These are phyloP conservation scores for Rhodofomes roseus DNA, from an alignment of 1,284 basidiomycete species.

Conservation along the genomic window DNA sequence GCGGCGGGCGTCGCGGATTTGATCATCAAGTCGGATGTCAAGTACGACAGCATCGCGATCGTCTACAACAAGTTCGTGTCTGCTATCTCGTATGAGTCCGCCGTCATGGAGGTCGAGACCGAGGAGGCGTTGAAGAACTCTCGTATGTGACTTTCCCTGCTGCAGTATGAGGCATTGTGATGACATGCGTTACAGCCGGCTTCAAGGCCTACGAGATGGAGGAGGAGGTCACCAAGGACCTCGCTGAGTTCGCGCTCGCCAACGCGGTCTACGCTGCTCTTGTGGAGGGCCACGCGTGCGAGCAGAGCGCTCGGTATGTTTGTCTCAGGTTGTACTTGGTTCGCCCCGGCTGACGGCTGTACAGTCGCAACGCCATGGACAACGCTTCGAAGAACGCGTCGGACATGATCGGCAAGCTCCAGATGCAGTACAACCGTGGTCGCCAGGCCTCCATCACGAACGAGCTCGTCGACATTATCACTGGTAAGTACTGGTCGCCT, in stretches of 20 bases:
- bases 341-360: not conserved
- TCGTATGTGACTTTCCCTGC: slow-evolving; percentile 36
- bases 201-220: slow-evolving; percentile 96
- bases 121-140: slow-evolving; percentile 78
- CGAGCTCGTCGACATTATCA: slow-evolving; percentile 94
- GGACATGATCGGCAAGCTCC: slow-evolving; percentile 85
- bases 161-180: not conserved
- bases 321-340: not conserved
- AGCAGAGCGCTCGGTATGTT: slow-evolving; percentile 80
- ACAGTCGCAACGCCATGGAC: slow-evolving; percentile 97
- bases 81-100: slow-evolving; percentile 89
- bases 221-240: slow-evolving; percentile 91
- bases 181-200: slow-evolving; percentile 46
- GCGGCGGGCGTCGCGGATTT: slow-evolving; percentile 93
- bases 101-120: slow-evolving; percentile 75
- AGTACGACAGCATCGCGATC: slow-evolving; percentile 88
- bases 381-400: slow-evolving; percentile 98
- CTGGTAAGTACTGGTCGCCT: slow-evolving; percentile 53
- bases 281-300: slow-evolving; percentile 94
- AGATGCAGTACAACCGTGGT: slow-evolving; percentile 98
- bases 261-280: slow-evolving; percentile 96
- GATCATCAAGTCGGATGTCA: slow-evolving; percentile 80
- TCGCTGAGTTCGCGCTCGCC: slow-evolving; percentile 94
- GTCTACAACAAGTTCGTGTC: slow-evolving; percentile 97
- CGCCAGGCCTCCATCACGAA: slow-evolving; percentile 98